A percentile compares a stretch with the other conserved stretches of the same genome.
Conservation (phyloP, 2,329 filamentous ascomycete species). For the Neoascochyta sp. region DNA sequence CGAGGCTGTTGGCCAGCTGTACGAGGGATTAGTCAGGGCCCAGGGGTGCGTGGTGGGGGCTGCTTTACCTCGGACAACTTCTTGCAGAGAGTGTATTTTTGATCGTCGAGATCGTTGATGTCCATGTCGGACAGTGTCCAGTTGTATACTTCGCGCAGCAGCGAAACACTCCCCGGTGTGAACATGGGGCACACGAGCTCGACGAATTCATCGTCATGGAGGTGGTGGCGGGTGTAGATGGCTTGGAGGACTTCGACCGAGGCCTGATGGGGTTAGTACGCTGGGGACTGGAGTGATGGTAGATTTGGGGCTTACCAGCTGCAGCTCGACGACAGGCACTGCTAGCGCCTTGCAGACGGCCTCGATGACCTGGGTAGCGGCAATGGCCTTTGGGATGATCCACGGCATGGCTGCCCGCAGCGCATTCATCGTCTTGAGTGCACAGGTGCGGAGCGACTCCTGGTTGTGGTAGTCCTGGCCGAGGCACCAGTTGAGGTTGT, state of each 20-base stretch:
- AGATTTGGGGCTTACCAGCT: constrained; percentile 24
- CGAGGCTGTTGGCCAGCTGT: constrained; percentile 79
- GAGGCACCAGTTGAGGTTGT: constrained; percentile 70
- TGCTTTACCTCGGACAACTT: constrained; percentile 79
- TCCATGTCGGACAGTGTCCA: constrained; percentile 78
- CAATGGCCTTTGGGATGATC: constrained; percentile 80
- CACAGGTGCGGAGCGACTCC: constrained; percentile 65
- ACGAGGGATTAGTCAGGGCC: constrained; percentile 13
- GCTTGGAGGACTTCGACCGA: constrained; percentile 80
- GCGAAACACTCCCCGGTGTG: constrained; percentile 62
- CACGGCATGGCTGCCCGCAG: constrained; percentile 78
- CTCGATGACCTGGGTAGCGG: constrained; percentile 47
- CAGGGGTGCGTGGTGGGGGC: constrained; percentile 4
- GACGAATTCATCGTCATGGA: constrained; percentile 73
- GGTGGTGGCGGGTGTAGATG: constrained; percentile 69
- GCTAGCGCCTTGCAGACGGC: constrained; percentile 40
- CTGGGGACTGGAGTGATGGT: too few species aligned
- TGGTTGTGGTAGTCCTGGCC: constrained; percentile 61
- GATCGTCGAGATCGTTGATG: constrained; percentile 78
- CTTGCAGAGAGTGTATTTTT: constrained; percentile 88
- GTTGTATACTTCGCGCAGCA: constrained; percentile 70
- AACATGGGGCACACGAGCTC: constrained; percentile 78
- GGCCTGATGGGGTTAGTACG: constrained; percentile 29
- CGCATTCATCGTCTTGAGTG: constrained; percentile 71
- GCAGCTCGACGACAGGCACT: constrained; percentile 34